These are phyloP conservation scores for Abrus precatorius DNA, from an alignment of 306 rosid species.

Conservation along the genomic window DNA sequence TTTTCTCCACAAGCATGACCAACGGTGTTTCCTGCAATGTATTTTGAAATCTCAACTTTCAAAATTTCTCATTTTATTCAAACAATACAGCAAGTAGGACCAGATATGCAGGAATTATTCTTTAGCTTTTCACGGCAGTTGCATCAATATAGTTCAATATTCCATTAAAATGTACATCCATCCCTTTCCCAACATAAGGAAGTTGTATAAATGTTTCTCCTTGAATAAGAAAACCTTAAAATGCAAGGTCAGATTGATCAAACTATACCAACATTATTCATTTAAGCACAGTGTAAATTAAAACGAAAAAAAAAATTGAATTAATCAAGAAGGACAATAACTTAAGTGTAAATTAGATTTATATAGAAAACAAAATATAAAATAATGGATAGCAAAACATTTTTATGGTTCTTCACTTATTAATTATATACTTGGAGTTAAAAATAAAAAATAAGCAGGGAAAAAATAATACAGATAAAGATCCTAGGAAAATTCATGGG, in stretches of 20 bases:
- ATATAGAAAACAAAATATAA: no score
- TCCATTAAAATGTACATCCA: slow-evolving; percentile 83
- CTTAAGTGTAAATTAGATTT: background rate
- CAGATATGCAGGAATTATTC: slow-evolving; percentile 32
- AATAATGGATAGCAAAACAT: background rate
- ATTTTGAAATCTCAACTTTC: no score
- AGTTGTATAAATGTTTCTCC: slow-evolving; percentile 70
- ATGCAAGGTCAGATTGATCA: slow-evolving; percentile 18
- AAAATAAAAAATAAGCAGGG: no score
- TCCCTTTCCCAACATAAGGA: slow-evolving; percentile 82
- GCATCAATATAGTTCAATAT: slow-evolving; percentile 74
- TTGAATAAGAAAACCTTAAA: slow-evolving; percentile 42
- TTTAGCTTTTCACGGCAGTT: slow-evolving; percentile 74
- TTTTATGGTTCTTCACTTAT: background rate
- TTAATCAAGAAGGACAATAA: background rate
- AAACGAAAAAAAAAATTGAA: no score
- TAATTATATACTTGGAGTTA: background rate
- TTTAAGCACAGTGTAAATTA: no score
- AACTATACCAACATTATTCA: slow-evolving; percentile 1
- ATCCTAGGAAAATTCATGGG: background rate
- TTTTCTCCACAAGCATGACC: no score
- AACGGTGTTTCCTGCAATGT: no score
- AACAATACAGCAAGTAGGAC: no score
- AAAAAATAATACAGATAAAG: background rate
- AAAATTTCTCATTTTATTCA: no score